Evolutionary conservation across 2,329 filamentous ascomycete species (phyloP), one percentile per base, ranked within the genome.

Genomic region (Fusarium sambucinum): DNA sequence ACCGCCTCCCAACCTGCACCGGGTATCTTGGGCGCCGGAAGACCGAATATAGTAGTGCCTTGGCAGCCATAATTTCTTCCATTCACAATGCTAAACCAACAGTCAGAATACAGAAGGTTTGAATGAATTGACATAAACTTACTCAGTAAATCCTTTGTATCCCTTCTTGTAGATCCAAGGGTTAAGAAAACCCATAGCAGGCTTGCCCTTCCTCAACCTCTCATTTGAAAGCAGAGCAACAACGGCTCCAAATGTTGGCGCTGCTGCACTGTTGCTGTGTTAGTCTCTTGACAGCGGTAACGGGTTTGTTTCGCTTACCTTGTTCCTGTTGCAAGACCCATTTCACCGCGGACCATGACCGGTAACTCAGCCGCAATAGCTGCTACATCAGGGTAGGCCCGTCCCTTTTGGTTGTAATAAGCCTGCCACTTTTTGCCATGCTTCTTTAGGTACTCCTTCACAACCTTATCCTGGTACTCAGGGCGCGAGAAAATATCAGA

Each of bases 211-310:
- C 17, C 83, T 79, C 47, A 91, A 77, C 32, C 89, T 82, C 23
- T 86, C 84, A 61, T 89, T 87, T 73, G 92, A 92, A 51, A 93
- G 76, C 37, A 91, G 82, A 1, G 86, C 83, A 48, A 93, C 79
- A 65, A 93, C 83, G 16, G 84, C 84, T 0, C 89, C 89, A 50
- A 90, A 85, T 1, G 88, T 80, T 0, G 91, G 91, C 1, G 87
- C 80, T 4, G 90, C 85, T 1, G 89, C 89, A 57, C 81, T 84
- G 29, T 3, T 12, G 41, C 8, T 12, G 60, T 70, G 57, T 59
- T 13, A 46, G 45, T 5, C 11, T 17, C 2, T 6, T 21, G 3
- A 17, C 3, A 1, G 2, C 4, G 5, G n/a, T 19, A 3, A 29
- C 17, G 35, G 25, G 6, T 17, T 19, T 17, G 21, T 9, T 4